These are phyloP conservation scores for Terfezia claveryi DNA, from an alignment of 495 filamentous ascomycete species.

Conservation along the genomic window DNA sequence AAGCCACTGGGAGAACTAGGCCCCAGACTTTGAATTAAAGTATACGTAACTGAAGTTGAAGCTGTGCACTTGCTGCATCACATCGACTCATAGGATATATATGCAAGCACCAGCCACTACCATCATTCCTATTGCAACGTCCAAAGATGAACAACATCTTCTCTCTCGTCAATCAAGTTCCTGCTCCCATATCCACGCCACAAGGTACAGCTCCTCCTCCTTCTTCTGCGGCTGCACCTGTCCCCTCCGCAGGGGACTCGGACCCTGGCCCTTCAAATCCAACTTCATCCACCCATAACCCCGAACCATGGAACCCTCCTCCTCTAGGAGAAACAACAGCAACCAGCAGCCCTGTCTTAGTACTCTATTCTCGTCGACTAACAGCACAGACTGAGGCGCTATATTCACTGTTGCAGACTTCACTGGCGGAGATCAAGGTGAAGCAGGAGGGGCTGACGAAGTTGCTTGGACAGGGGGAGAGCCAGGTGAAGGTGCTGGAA, in stretches of 20 bases:
- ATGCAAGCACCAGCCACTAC: too few relatives aligned
- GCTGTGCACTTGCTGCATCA: too few relatives aligned
- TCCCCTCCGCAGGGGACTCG: too few relatives aligned
- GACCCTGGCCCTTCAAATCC: too few relatives aligned
- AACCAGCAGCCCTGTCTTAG: neutral
- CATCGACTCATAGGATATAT: too few relatives aligned
- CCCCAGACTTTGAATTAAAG: too few relatives aligned
- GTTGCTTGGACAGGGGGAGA: neutral
- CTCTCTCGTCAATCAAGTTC: neutral
- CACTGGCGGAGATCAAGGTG: neutral
- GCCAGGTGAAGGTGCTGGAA: slow-evolving; percentile 4
- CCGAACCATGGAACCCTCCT: neutral
- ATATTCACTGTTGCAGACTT: neutral
- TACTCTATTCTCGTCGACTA: neutral
- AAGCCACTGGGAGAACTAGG: too few relatives aligned
- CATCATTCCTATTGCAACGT: too few relatives aligned
- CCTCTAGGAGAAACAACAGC: neutral
- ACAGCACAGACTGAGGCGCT: neutral
- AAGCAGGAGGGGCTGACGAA: neutral
- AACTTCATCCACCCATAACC: neutral
- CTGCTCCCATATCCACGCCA: too few relatives aligned
- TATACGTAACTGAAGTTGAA: too few relatives aligned
- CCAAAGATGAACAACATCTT: neutral
- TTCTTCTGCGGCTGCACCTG: too few relatives aligned
- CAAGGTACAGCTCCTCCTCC: too few relatives aligned